Conservation (phyloP, 495 filamentous ascomycete genomes). For the Trichoderma erinaceum region DNA sequence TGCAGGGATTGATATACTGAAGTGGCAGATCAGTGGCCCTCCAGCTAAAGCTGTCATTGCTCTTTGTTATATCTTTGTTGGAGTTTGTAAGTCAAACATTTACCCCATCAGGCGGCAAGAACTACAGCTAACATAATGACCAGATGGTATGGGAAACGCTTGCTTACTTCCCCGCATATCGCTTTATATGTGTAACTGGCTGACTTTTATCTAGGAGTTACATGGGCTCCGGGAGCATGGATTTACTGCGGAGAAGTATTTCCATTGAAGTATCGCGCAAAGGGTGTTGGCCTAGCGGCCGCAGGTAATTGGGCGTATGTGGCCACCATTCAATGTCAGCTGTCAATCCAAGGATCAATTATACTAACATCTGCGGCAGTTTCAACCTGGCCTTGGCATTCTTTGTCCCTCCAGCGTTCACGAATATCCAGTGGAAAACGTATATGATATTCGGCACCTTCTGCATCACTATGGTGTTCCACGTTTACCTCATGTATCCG, state of each 20-base stretch:
- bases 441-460: conserved; percentile 65
- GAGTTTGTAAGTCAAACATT: conserved; percentile 45
- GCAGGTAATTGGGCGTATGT: conserved; percentile 59
- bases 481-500: conserved; percentile 63
- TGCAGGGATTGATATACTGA: conserved; percentile 8
- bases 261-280: conserved; percentile 67
- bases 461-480: conserved; percentile 54
- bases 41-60: conserved; percentile 60
- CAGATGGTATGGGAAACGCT: background rate
- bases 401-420: background rate
- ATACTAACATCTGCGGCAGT: conserved; percentile 35
- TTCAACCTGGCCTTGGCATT: conserved; percentile 45
- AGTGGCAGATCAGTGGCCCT: conserved; percentile 38
- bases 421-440: background rate
- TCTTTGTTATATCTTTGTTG: conserved; percentile 61
- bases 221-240: conserved; percentile 67
- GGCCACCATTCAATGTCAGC: too few relatives aligned
- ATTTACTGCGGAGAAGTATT: conserved; percentile 72
- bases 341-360: background rate
- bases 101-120: background rate
- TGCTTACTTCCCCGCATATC: background rate
- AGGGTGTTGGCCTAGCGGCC: conserved; percentile 66
- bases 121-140: background rate
- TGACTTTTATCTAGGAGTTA: conserved; percentile 18
- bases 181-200: background rate